Conservation (phyloP, 1,284 basidiomycete genomes). For the Rhodotorula sp. region DNA sequence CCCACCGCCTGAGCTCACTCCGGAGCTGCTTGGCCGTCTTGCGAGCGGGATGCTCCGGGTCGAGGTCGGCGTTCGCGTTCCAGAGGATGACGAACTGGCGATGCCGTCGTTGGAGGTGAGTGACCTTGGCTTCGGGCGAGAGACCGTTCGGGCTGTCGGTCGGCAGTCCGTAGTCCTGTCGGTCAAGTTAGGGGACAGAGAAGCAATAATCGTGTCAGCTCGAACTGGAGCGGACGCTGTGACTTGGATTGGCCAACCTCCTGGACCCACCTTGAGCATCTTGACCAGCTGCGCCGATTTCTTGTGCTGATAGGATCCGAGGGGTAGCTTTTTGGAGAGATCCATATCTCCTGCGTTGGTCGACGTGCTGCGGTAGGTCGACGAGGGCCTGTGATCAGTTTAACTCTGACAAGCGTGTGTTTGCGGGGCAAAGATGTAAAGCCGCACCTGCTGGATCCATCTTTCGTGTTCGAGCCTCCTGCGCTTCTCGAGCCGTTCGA, state of each 20-base stretch:
- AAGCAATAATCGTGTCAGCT: neutral
- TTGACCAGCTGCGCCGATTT: slow-evolving; percentile 6
- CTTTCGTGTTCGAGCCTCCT: neutral
- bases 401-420: neutral
- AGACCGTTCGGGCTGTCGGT: slow-evolving; percentile 1
- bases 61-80: slow-evolving; percentile 37
- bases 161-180: slow-evolving; percentile 7
- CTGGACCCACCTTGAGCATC: slow-evolving; percentile 19
- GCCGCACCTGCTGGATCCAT: neutral
- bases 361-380: neutral
- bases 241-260: neutral
- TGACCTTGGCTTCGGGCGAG: slow-evolving; percentile 6
- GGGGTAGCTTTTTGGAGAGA: slow-evolving; percentile 8
- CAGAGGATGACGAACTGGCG: slow-evolving; percentile 24
- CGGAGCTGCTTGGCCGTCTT: slow-evolving; percentile 12
- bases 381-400: neutral
- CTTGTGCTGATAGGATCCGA: slow-evolving; percentile 16
- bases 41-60: slow-evolving; percentile 5
- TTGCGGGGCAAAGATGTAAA: neutral
- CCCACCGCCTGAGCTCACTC: slow-evolving; percentile 30
- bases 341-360: neutral
- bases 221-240: neutral
- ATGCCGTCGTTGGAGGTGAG: slow-evolving; percentile 14
- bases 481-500: neutral
- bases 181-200: neutral